phyloP scores from a whole-genome alignment of 331 rosid genomes.

The Ulmus americana region DNA sequence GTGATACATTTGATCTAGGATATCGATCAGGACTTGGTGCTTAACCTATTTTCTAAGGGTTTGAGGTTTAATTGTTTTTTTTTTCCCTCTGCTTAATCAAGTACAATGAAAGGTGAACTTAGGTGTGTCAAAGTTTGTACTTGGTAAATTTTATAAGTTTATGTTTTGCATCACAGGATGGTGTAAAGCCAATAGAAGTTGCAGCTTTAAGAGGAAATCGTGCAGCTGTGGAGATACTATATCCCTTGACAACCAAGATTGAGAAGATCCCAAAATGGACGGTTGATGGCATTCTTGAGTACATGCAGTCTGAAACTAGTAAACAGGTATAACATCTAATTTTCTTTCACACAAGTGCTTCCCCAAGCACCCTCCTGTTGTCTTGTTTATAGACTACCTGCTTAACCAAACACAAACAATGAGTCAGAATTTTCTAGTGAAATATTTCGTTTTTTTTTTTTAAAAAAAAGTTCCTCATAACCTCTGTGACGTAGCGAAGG shows the following conservation, averaged over 20 bases:
- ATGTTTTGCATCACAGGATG: slow-evolving; percentile 61
- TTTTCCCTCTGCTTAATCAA: neutral
- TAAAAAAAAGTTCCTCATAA: too few species aligned
- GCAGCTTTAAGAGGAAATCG: slow-evolving; percentile 73
- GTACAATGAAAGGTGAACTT: too few species aligned
- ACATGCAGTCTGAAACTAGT: slow-evolving; percentile 53
- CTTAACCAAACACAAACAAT: too few species aligned
- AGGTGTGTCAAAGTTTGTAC: neutral
- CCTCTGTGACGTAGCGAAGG: too few species aligned
- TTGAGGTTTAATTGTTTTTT: neutral
- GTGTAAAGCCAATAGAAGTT: slow-evolving; percentile 66
- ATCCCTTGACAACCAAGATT: slow-evolving; percentile 60
- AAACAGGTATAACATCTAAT: slow-evolving; percentile 49
- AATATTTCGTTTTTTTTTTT: too few species aligned
- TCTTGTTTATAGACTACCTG: neutral
- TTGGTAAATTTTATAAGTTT: neutral
- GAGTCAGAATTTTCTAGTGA: too few species aligned
- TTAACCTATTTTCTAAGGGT: neutral
- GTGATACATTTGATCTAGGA: too few species aligned
- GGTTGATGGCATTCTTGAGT: slow-evolving; percentile 51
- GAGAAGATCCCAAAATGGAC: slow-evolving; percentile 60
- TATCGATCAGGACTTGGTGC: too few species aligned
- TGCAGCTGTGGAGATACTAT: slow-evolving; percentile 54
- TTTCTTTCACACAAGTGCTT: slow-evolving; percentile 2
- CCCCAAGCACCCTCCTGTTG: neutral